A percentile compares a stretch with the other conserved stretches of the same genome.
Evolutionary conservation across 805 yeast species (phyloP).

Genomic region (Myxozyma melibiosi): DNA sequence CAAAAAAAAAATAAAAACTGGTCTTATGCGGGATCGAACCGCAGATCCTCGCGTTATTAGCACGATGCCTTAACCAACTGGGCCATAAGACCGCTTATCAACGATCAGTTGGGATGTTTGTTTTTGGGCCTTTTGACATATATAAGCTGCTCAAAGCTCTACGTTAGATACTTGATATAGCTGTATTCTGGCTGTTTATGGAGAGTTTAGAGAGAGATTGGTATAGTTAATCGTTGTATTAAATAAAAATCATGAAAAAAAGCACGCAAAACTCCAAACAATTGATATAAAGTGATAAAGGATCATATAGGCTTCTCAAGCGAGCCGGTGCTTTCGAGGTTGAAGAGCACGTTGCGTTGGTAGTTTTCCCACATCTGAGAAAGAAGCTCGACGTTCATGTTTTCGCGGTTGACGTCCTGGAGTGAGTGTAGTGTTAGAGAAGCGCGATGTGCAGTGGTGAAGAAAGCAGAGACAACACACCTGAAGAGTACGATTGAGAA

Average conservation of each 20-base stretch:
- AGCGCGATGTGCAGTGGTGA: not conserved
- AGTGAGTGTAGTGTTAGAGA: not conserved
- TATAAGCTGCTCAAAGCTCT: too few relatives aligned
- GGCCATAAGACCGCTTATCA: slow-evolving; percentile 32
- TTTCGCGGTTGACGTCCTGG: slow-evolving; percentile 60
- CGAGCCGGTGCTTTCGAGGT: slow-evolving; percentile 65
- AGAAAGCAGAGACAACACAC: slow-evolving; percentile 38
- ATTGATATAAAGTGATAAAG: too few relatives aligned
- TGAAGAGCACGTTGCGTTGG: slow-evolving; percentile 67
- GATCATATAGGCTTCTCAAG: slow-evolving; percentile 40
- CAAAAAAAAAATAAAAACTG: slow-evolving; percentile 16
- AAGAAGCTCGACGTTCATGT: slow-evolving; percentile 68
- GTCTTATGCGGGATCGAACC: slow-evolving; percentile 36
- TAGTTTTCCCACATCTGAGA: slow-evolving; percentile 82
- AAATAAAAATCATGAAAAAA: too few relatives aligned
- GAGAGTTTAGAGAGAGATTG: too few relatives aligned
- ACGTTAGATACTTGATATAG: too few relatives aligned
- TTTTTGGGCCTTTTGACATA: not conserved
- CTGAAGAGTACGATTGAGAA: slow-evolving; percentile 62
- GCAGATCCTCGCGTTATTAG: slow-evolving; percentile 36
- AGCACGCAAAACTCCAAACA: too few relatives aligned
- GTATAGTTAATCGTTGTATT: too few relatives aligned
- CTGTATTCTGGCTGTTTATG: too few relatives aligned
- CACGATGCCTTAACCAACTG: slow-evolving; percentile 36
- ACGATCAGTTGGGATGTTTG: not conserved